Evolutionary conservation across 1,284 basidiomycete genomes (phyloP), one percentile per base, ranked within the genome.

Genomic region (Stereum hirsutum): DNA sequence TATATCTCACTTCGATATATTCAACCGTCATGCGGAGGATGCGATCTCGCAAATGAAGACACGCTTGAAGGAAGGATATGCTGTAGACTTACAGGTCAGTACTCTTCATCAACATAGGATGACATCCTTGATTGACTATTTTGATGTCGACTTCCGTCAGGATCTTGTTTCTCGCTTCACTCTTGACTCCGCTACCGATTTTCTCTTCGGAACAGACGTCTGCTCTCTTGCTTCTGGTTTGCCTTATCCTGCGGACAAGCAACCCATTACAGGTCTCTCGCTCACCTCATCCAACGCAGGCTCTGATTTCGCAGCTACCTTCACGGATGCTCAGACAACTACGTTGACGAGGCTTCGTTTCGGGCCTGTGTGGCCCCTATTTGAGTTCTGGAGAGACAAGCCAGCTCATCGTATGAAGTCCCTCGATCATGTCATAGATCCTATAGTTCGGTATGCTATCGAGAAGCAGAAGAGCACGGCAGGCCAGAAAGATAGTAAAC

Each of bases 321-420:
- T 73, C 38, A 6, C 19, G 7, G 19, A 24, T 20, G 30, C 39
- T 2, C 37, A 39, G 37, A 17, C 26, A 14, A 8, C 20, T 3
- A 52, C 52, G 4, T 44, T 61, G 0, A 46, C 21, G 19, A 62
- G 74, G 12, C 46, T 51, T 25, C 49, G 56, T 12, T 21, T 61
- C 1, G 70, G 68, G n/a, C 14, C 21, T 10, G 3, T 48, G n/a
- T 47, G 46, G 46, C 46, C 46, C 12, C 28, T 47, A 32, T 44
- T 45, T 2, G 69, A 74, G 43, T 64, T 72, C 19, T 65, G 60
- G 55, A 48, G 52, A 32, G 67, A 73, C 51, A 58, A 57, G 30
- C 57, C 57, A 3, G 44, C 43, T 19, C 46, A 54, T 5, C 59
- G 58, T 4, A 70, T 70, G 70, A 50, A 58, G 8, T 53, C 65